Conservation (phyloP, 306 rosid species). For the Boehmeria nivea region DNA sequence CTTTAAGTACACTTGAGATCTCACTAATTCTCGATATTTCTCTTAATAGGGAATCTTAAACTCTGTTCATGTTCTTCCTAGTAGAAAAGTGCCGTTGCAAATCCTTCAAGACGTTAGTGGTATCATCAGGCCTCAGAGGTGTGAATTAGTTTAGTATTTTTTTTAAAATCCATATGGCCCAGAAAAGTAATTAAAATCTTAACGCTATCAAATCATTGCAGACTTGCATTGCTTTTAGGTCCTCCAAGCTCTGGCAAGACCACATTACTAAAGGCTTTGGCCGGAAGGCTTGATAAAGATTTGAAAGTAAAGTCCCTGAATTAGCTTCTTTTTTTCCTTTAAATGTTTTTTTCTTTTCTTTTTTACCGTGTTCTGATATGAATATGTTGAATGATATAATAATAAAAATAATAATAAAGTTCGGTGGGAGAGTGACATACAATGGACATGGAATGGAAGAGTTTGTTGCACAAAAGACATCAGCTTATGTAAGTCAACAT, state of each 20-base stretch:
- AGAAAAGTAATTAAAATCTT: background rate
- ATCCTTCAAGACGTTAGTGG: conserved; percentile 37
- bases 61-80: conserved; percentile 23
- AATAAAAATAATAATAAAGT: conserved; percentile 32
- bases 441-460: conserved; percentile 68
- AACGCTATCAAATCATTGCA: conserved; percentile 18
- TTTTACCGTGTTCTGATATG: conserved; percentile 8
- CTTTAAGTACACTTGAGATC: background rate
- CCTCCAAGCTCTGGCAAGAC: conserved; percentile 93
- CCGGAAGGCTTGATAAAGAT: conserved; percentile 58
- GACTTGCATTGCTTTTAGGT: conserved; percentile 80
- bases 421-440: conserved; percentile 56
- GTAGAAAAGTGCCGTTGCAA: conserved; percentile 18
- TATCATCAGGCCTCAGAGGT: conserved; percentile 41
- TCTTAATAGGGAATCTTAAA: conserved; percentile 19
- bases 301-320: conserved; percentile 19
- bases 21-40: background rate
- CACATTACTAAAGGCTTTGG: conserved; percentile 60
- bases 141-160: background rate
- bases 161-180: too few species aligned
- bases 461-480: conserved; percentile 74
- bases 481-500: conserved; percentile 75
- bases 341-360: too few species aligned
- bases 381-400: background rate
- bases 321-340: too few species aligned